phyloP scores from a whole-genome alignment of 176 grass and related monocot species.

The Eragrostis nindensis region DNA sequence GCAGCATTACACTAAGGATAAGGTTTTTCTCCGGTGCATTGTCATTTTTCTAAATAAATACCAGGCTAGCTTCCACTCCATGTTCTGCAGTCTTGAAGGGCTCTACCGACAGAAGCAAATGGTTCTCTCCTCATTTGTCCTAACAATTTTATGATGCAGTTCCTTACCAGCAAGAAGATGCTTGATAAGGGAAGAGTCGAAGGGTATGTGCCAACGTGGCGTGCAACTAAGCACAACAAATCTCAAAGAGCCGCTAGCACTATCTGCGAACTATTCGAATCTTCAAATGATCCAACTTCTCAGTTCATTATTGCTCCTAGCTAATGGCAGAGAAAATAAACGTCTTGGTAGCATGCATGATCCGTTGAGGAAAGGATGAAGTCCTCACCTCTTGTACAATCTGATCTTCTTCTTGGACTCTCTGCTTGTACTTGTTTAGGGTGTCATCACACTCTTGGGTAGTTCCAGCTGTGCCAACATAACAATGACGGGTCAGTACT shows the following conservation, averaged over 20 bases:
- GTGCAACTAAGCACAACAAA: too few relatives aligned
- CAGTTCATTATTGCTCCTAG: not conserved
- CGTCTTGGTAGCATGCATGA: not conserved
- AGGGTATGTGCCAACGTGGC: too few relatives aligned
- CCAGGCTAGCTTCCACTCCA: not conserved
- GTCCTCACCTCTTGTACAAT: not conserved
- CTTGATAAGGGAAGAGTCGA: too few relatives aligned
- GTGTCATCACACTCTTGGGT: not conserved
- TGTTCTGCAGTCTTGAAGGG: too few relatives aligned
- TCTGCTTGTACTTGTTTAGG: not conserved
- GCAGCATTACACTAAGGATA: not conserved
- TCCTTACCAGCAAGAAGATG: too few relatives aligned
- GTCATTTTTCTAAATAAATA: not conserved
- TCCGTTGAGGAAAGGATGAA: not conserved
- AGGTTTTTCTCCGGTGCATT: too few relatives aligned
- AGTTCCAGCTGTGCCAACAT: slow-evolving; percentile 19
- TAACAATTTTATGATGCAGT: too few relatives aligned
- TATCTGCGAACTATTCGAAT: not conserved
- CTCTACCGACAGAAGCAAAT: not conserved
- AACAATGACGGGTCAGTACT: too few relatives aligned
- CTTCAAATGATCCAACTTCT: not conserved
- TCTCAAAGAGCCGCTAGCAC: too few relatives aligned
- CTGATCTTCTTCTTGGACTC: not conserved
- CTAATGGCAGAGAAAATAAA: not conserved
- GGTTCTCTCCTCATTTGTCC: too few relatives aligned